Base-by-base conservation (phyloP, 2,329 filamentous ascomycete genomes). In the Pyrenophora seminiperda region DNA sequence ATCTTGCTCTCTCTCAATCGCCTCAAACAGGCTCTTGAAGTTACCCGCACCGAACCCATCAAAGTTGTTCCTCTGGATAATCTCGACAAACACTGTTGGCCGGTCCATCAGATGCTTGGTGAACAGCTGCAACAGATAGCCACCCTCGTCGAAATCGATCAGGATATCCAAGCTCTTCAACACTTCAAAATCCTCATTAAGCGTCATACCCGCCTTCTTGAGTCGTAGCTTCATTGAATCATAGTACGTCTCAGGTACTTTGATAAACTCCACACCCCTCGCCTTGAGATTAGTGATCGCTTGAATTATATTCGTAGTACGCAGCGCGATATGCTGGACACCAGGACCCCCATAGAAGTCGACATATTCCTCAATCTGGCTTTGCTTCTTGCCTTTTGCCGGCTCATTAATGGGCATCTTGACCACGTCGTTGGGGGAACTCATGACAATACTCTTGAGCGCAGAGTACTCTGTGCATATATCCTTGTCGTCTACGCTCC, bases 321-420 rank as follows among this genome's bases (percentile, higher is more conserved):
- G 85, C 14, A 97, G 83, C 10, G 92, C 93, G 60, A 97, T 94
- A 76, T 97, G 93, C 78, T 97, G 93, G 0, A 97, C 91, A 38
- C 93, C 93, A 0, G 92, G 79, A 1, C 93, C 93, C 41, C 87
- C 84, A 78, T 96, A 96, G 80, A 94, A 97, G 71, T 90, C 81
- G 60, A 97, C 86, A 49, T 78, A 79, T 49, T 97, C 93, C 74
- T 97, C 92, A 63, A 97, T 97, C 77, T 97, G 93, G 9, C 86
- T 90, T 74, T 91, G 90, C 76, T 90, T 93, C 78, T 94, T 94
- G 51, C 92, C 93, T 1, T 83, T 79, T 0, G 93, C 93, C 1
- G 93, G 93, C 77, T 97, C 92, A 79, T 97, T 97, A 82, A 97
- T 96, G 66, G 93, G 93, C 91, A 97, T 97, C 78, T 97, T 97